A percentile compares a stretch with the other conserved stretches of the same genome.
Evolutionary conservation across 2,329 filamentous ascomycete genomes (phyloP).

Genomic region (Dryadomyces quercivorus): DNA sequence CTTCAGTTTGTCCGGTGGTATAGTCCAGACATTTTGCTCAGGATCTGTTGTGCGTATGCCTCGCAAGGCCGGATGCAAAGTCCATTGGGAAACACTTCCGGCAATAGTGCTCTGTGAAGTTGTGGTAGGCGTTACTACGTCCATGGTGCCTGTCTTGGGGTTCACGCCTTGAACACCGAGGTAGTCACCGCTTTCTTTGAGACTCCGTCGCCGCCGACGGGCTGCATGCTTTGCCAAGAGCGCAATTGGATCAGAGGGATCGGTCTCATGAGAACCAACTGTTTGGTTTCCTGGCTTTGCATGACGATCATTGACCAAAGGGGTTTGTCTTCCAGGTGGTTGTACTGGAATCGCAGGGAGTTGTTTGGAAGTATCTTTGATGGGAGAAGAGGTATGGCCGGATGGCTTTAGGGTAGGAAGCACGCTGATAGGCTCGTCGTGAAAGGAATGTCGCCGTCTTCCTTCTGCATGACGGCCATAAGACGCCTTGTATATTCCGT

Average conservation of each 20-base stretch:
- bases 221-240: slow-evolving; percentile 22
- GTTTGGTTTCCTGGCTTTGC: neutral
- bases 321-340: neutral
- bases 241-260: slow-evolving; percentile 10
- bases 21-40: slow-evolving; percentile 27
- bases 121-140: slow-evolving; percentile 36
- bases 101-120: slow-evolving; percentile 27
- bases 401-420: neutral
- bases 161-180: slow-evolving; percentile 47
- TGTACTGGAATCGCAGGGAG: neutral
- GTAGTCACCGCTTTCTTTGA: slow-evolving; percentile 45
- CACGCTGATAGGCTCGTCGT: neutral
- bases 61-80: slow-evolving; percentile 20
- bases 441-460: neutral
- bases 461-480: neutral
- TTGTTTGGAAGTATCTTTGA: neutral
- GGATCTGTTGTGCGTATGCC: slow-evolving; percentile 22
- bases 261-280: neutral
- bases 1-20: slow-evolving; percentile 24
- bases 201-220: slow-evolving; percentile 28
- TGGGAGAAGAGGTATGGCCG: no score
- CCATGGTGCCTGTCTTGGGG: slow-evolving; percentile 40
- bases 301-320: neutral
- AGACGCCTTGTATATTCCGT: neutral
- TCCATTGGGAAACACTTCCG: slow-evolving; percentile 7